Evolutionary conservation across 1,139 yeast species (phyloP).

Genomic region (Scheffersomyces parashehatae): DNA sequence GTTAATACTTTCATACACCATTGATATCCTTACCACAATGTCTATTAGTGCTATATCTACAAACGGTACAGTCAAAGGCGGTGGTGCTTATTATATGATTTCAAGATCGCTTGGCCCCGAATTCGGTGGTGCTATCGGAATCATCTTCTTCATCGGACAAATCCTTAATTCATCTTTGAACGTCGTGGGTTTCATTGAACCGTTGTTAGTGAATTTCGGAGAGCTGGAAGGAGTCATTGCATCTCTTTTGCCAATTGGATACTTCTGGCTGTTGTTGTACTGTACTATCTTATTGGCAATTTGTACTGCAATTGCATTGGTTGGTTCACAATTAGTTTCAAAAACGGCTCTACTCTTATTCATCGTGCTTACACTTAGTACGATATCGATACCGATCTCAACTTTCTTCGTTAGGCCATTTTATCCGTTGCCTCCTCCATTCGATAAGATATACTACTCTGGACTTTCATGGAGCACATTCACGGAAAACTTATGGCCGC

Average conservation of each 20-base stretch:
- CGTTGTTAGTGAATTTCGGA: constrained; percentile 68
- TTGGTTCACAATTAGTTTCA: constrained; percentile 83
- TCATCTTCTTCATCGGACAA: constrained; percentile 76
- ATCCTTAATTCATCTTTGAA: constrained; percentile 73
- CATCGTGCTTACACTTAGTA: constrained; percentile 66
- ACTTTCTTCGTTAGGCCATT: constrained; percentile 61
- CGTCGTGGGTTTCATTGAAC: constrained; percentile 80
- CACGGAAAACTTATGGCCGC: constrained; percentile 66
- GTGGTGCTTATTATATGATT: constrained; percentile 84
- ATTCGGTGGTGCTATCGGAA: constrained; percentile 81
- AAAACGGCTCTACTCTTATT: constrained; percentile 80
- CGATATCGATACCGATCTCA: constrained; percentile 81
- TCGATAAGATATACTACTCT: constrained; percentile 55
- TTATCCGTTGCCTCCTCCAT: constrained; percentile 46
- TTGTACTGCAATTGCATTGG: constrained; percentile 77
- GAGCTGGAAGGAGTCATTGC: constrained; percentile 54
- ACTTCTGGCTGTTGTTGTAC: constrained; percentile 58
- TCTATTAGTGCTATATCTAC: constrained; percentile 80
- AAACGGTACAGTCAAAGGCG: constrained; percentile 81
- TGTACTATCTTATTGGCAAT: constrained; percentile 64
- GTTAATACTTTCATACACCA: constrained; percentile 60
- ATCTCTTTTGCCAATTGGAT: constrained; percentile 53
- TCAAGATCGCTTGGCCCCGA: constrained; percentile 80
- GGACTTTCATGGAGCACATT: constrained; percentile 75
- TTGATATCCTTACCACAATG: constrained; percentile 67